These are phyloP conservation scores for Nothophoma quercina DNA, from an alignment of 2,329 filamentous ascomycete species.

Conservation along the genomic window DNA sequence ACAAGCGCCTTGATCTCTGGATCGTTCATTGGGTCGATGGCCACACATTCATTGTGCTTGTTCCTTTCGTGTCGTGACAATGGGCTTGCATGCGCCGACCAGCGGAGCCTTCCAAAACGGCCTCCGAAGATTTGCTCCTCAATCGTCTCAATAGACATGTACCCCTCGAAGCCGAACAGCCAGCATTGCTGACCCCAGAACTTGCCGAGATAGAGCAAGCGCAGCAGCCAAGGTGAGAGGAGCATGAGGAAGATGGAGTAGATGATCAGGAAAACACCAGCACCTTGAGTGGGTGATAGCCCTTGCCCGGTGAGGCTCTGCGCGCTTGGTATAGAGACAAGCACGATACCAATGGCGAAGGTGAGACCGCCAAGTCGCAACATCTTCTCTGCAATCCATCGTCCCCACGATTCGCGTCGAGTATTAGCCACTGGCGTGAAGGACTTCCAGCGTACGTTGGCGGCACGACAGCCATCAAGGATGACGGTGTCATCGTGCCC, in stretches of 20 bases:
- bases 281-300: neutral
- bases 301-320: neutral
- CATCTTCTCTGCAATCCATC: conserved; percentile 28
- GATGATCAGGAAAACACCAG: conserved; percentile 31
- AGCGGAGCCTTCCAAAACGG: conserved; percentile 45
- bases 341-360: conserved; percentile 23
- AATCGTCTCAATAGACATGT: conserved; percentile 50
- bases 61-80: conserved; percentile 45
- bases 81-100: conserved; percentile 44
- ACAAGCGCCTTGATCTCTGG: conserved; percentile 29
- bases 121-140: conserved; percentile 52
- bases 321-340: conserved; percentile 15
- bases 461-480: conserved; percentile 52
- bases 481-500: conserved; percentile 55
- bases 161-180: conserved; percentile 55
- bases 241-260: conserved; percentile 40
- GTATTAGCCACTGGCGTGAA: conserved; percentile 47
- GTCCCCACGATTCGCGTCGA: conserved; percentile 36
- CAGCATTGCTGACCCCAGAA: conserved; percentile 52
- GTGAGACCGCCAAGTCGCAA: conserved; percentile 29
- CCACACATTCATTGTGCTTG: conserved; percentile 40
- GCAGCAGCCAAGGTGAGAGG: conserved; percentile 45
- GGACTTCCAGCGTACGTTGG: conserved; percentile 55
- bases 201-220: conserved; percentile 51
- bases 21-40: conserved; percentile 43